A percentile compares a stretch with the other conserved stretches of the same genome.
phyloP scores from a whole-genome alignment of 2,329 filamentous ascomycete genomes.

The Cladosporium austrohemisphaericum region DNA sequence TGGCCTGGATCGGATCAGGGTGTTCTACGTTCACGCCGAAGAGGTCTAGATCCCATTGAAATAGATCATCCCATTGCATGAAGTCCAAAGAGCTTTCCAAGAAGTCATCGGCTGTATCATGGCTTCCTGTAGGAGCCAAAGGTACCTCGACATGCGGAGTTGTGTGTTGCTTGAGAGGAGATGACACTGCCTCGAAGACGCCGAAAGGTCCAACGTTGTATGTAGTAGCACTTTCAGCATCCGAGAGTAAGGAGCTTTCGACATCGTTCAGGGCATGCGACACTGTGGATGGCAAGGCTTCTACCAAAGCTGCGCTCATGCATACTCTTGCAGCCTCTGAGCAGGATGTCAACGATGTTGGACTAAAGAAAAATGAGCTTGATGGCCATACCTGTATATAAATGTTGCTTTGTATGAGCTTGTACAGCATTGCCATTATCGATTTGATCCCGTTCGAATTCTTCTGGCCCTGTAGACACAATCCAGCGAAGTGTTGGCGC shows the following conservation, averaged over 20 bases:
- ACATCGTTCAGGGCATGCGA: not conserved
- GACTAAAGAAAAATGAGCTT: not conserved
- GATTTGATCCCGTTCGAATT: not conserved
- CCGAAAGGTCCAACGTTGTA: not conserved
- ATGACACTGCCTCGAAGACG: slow-evolving; percentile 15
- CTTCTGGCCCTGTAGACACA: not conserved
- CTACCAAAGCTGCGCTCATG: not conserved
- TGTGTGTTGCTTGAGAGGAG: slow-evolving; percentile 31
- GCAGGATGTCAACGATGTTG: not conserved
- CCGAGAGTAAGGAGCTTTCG: not conserved
- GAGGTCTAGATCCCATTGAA: slow-evolving; percentile 24
- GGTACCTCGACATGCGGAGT: slow-evolving; percentile 28
- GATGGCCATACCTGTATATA: not conserved
- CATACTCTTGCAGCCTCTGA: not conserved
- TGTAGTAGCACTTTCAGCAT: not conserved
- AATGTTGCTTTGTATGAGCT: not conserved
- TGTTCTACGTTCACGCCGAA: too few relatives aligned
- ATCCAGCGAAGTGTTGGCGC: not conserved
- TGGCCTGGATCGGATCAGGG: not conserved
- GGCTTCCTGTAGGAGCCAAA: too few relatives aligned
- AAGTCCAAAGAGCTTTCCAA: slow-evolving; percentile 31
- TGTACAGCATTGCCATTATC: not conserved
- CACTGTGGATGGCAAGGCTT: too few relatives aligned
- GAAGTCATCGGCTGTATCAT: slow-evolving; percentile 22
- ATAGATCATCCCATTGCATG: not conserved